A percentile compares a stretch with the other conserved stretches of the same genome.
These are phyloP conservation scores for Hydnum rufescens DNA, from an alignment of 768 basidiomycete genomes.

Conservation along the genomic window DNA sequence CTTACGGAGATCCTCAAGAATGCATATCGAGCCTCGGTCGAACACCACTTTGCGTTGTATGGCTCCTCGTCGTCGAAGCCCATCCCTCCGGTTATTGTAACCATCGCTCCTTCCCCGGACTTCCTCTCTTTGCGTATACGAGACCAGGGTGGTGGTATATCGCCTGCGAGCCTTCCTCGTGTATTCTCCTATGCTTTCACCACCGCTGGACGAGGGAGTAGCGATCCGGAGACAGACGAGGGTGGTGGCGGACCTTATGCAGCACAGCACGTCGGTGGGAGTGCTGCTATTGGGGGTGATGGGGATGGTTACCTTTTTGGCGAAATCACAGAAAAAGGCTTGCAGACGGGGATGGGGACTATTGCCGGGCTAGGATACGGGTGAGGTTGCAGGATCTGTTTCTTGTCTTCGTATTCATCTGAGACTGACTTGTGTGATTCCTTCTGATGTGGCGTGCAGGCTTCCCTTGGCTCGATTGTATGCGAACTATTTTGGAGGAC, in stretches of 20 bases:
- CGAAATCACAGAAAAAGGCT: constrained; percentile 56
- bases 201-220: constrained; percentile 40
- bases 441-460: constrained; percentile 31
- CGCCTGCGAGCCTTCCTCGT: constrained; percentile 46
- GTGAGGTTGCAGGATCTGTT: constrained; percentile 7
- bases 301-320: constrained; percentile 38
- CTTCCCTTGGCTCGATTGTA: constrained; percentile 13
- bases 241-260: constrained; percentile 54
- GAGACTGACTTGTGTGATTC: constrained; percentile 41
- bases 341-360: constrained; percentile 70
- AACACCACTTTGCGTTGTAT: constrained; percentile 29
- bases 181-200: constrained; percentile 90
- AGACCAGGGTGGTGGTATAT: constrained; percentile 75
- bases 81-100: constrained; percentile 48
- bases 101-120: constrained; percentile 39
- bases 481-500: constrained; percentile 65
- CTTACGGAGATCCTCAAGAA: constrained; percentile 83
- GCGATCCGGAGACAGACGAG: constrained; percentile 19
- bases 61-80: constrained; percentile 18
- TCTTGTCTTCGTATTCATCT: constrained; percentile 23
- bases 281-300: constrained; percentile 30
- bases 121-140: constrained; percentile 63
- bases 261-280: constrained; percentile 56
- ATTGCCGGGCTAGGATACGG: constrained; percentile 83
- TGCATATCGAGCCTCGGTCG: constrained; percentile 74